These are phyloP conservation scores for Apiospora marii DNA, from an alignment of 2,329 filamentous ascomycete genomes.

Conservation along the genomic window DNA sequence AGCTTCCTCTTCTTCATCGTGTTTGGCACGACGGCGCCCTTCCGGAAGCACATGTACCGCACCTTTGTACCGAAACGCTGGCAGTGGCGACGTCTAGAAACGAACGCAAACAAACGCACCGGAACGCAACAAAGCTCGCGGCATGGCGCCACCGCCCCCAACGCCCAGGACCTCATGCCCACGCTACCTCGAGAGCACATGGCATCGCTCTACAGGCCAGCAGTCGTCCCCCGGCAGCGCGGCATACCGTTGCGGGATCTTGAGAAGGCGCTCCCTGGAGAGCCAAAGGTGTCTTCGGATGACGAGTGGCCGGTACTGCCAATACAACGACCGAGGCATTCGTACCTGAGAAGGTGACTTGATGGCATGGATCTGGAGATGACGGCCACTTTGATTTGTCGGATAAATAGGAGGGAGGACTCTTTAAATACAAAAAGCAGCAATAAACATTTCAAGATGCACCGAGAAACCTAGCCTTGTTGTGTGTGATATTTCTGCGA, in stretches of 20 bases:
- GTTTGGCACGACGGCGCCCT: conserved; percentile 51
- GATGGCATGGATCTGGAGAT: not conserved
- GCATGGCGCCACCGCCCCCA: conserved; percentile 4
- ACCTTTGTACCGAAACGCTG: conserved; percentile 34
- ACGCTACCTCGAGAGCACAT: not conserved
- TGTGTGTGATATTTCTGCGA: not conserved
- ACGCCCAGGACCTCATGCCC: conserved; percentile 11
- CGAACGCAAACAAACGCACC: not conserved
- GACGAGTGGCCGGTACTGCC: conserved; percentile 14
- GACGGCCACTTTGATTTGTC: not conserved
- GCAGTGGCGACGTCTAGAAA: conserved; percentile 18
- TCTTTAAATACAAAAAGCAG: not conserved
- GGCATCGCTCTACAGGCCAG: not conserved
- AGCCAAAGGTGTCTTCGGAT: conserved; percentile 1
- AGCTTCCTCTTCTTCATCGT: conserved; percentile 48
- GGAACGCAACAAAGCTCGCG: conserved; percentile 3
- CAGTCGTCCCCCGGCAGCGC: not conserved
- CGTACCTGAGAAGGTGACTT: conserved; percentile 4
- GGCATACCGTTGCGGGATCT: not conserved
- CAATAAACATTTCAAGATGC: not conserved
- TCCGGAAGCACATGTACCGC: conserved; percentile 38
- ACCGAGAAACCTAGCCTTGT: not conserved
- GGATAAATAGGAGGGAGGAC: not conserved
- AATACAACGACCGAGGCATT: not conserved
- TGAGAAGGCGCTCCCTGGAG: not conserved